Percentiles rank a stretch among this genome's conserved stretches.
These are phyloP conservation scores for Multifurca ochricompacta DNA, from an alignment of 768 basidiomycete species.

Conservation along the genomic window DNA sequence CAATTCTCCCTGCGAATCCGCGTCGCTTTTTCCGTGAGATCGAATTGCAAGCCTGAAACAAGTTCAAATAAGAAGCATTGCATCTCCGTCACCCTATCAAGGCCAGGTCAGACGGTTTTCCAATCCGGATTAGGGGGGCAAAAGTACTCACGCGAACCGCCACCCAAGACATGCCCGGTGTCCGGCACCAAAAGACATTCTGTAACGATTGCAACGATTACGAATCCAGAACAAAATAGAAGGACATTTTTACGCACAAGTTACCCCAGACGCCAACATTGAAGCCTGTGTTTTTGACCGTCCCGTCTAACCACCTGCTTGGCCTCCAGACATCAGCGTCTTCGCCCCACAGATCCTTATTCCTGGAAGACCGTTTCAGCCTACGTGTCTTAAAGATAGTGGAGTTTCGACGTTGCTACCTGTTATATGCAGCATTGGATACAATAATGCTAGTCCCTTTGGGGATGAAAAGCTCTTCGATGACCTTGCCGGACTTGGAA, in stretches of 20 bases:
- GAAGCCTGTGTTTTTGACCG: background rate
- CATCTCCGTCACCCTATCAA: no score
- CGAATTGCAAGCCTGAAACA: no score
- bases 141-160: constrained; percentile 10
- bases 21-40: constrained; percentile 25
- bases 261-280: constrained; percentile 9
- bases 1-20: constrained; percentile 26
- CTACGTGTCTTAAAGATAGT: no score
- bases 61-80: no score
- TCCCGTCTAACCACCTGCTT: constrained; percentile 11
- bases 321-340: constrained; percentile 17
- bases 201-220: no score
- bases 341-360: constrained; percentile 12
- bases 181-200: constrained; percentile 16
- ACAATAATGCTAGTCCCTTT: no score
- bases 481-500: constrained; percentile 2
- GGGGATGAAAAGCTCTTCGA: background rate
- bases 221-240: background rate
- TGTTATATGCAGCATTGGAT: no score
- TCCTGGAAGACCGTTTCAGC: no score
- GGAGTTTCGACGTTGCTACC: no score
- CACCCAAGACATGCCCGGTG: constrained; percentile 17
- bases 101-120: no score
- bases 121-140: constrained; percentile 28
- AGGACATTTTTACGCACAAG: background rate